Conservation (phyloP, 345 rosid species). For the Schrenkiella parvula region DNA sequence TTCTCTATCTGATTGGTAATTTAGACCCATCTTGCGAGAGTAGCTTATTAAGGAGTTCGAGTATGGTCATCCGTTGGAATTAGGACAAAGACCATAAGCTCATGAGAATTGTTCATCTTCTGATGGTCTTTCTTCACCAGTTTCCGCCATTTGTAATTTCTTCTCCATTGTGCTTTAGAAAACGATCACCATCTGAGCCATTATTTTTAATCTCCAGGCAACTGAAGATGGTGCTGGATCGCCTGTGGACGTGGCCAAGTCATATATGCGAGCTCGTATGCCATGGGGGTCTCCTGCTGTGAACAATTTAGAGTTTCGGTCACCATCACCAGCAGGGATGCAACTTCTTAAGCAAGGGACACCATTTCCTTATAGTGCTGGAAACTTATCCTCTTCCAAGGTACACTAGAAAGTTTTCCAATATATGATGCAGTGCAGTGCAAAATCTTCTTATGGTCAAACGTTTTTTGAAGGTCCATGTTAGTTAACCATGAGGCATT, state of each 20-base stretch:
- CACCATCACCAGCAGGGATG: slow-evolving; percentile 43
- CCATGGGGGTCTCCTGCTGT: slow-evolving; percentile 70
- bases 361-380: slow-evolving; percentile 42
- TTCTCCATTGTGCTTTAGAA: slow-evolving; percentile 6
- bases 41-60: background rate
- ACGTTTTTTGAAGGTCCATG: background rate
- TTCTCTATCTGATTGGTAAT: background rate
- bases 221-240: slow-evolving; percentile 58
- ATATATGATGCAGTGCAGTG: background rate
- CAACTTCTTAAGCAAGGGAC: slow-evolving; percentile 51
- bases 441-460: slow-evolving; percentile 7
- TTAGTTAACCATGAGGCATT: slow-evolving; percentile 3
- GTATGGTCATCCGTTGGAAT: background rate
- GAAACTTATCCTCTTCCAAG: slow-evolving; percentile 50
- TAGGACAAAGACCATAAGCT: background rate
- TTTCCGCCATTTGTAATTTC: background rate
- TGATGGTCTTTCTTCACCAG: background rate
- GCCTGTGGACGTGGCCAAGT: slow-evolving; percentile 79
- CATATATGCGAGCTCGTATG: slow-evolving; percentile 66
- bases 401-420: slow-evolving; percentile 27
- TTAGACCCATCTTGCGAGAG: background rate
- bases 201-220: slow-evolving; percentile 34
- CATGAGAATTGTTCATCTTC: background rate
- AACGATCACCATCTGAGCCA: slow-evolving; percentile 8
- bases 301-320: slow-evolving; percentile 35